Percentiles rank a stretch among this genome's conserved stretches.
These are phyloP conservation scores for Wallacemonas rigidus DNA, from an alignment of 208 protist genomes.

Conservation along the genomic window DNA sequence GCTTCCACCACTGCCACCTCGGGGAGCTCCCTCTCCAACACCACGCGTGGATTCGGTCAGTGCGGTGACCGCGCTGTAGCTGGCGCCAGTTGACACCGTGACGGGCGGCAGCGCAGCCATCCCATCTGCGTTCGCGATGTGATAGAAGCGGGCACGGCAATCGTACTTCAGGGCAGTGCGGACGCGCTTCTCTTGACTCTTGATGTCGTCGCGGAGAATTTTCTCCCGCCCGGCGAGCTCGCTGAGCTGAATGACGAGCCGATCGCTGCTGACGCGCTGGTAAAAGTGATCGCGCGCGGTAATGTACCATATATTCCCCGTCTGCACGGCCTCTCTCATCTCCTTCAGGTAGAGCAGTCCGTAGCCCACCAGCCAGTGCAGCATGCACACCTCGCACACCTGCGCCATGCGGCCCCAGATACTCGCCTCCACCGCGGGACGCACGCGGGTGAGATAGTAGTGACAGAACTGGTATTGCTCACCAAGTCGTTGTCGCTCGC, in stretches of 20 bases:
- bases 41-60: too few species aligned
- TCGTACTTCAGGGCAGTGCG: background rate
- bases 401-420: constrained; percentile 35
- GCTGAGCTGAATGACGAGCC: constrained; percentile 2
- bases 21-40: background rate
- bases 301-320: background rate
- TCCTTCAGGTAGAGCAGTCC: constrained; percentile 33
- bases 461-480: constrained; percentile 35
- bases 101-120: background rate
- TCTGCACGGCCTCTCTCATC: constrained; percentile 14
- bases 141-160: background rate
- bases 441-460: constrained; percentile 37
- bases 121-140: background rate
- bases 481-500: constrained; percentile 19
- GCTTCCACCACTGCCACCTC: background rate
- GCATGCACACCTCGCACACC: constrained; percentile 31
- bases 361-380: constrained; percentile 38
- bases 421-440: constrained; percentile 45
- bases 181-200: background rate
- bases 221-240: constrained; percentile 16
- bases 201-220: constrained; percentile 9
- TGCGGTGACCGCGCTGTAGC: background rate
- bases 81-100: background rate
- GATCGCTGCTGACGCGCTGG: background rate
- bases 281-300: constrained; percentile 13